These are phyloP conservation scores for Alternaria metachromatica DNA, from an alignment of 2,329 filamentous ascomycete species.

Conservation along the genomic window DNA sequence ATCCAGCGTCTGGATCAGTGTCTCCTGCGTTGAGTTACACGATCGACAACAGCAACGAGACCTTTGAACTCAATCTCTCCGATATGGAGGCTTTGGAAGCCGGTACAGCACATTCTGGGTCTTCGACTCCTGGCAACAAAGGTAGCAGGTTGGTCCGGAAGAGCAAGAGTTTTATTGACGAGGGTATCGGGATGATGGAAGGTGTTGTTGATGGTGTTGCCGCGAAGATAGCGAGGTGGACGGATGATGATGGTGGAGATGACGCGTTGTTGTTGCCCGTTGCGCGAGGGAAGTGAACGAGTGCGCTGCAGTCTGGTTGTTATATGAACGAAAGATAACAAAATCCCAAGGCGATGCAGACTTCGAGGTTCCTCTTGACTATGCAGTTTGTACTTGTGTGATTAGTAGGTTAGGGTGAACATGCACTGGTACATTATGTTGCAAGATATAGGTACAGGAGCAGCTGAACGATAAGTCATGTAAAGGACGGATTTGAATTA, in stretches of 20 bases:
- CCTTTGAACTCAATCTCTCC: neutral
- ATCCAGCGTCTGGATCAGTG: neutral
- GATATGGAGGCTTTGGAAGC: slow-evolving; percentile 2
- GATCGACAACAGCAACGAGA: neutral
- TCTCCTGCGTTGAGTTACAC: neutral
- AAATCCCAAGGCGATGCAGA: neutral
- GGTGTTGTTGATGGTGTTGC: neutral
- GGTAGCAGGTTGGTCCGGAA: neutral
- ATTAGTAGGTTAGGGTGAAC: neutral
- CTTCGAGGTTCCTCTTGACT: neutral
- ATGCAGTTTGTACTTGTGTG: neutral
- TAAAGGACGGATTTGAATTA: neutral
- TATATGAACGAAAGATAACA: neutral
- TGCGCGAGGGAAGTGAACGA: neutral
- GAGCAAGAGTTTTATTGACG: neutral
- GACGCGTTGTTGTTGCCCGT: slow-evolving; percentile 11
- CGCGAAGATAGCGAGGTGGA: slow-evolving; percentile 1
- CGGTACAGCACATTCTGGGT: neutral
- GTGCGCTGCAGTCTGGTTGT: neutral
- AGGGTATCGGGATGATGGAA: neutral
- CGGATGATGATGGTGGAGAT: slow-evolving; percentile 1
- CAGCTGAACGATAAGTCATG: neutral
- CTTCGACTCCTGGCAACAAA: neutral
- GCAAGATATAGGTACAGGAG: neutral
- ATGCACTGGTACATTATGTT: neutral